Conservation (phyloP, 352 stramenopile species). For the Phytophthora gonapodyides region DNA sequence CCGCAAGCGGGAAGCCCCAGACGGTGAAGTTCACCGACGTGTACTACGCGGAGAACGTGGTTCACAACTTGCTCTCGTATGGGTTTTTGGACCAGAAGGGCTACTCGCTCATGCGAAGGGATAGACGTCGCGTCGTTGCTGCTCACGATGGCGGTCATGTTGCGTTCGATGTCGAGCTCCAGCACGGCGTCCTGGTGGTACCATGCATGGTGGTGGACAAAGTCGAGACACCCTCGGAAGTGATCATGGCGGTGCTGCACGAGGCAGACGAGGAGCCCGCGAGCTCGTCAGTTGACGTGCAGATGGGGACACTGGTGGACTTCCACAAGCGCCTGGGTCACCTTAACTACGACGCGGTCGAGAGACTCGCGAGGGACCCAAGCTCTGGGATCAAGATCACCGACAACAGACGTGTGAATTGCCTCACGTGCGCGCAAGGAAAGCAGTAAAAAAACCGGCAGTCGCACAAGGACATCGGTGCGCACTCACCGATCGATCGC, state of each 20-base stretch:
- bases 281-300: background rate
- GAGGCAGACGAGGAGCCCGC: background rate
- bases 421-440: too few relatives aligned
- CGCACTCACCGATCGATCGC: slow-evolving; percentile 10
- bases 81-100: background rate
- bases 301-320: background rate
- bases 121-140: background rate
- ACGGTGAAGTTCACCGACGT: slow-evolving; percentile 2
- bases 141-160: background rate
- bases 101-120: background rate
- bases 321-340: background rate
- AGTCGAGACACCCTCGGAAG: background rate
- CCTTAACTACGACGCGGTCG: background rate
- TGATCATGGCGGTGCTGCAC: background rate
- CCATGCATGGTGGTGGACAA: background rate
- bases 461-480: too few relatives aligned
- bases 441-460: too few relatives aligned
- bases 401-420: too few relatives aligned
- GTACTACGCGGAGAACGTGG: background rate
- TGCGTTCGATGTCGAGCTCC: background rate
- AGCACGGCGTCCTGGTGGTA: background rate
- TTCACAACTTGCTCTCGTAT: slow-evolving; percentile 6
- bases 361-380: background rate
- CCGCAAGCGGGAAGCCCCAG: background rate
- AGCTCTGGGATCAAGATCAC: too few relatives aligned